Evolutionary conservation across 495 filamentous ascomycete genomes (phyloP).

Genomic region (Ramalina intermedia): DNA sequence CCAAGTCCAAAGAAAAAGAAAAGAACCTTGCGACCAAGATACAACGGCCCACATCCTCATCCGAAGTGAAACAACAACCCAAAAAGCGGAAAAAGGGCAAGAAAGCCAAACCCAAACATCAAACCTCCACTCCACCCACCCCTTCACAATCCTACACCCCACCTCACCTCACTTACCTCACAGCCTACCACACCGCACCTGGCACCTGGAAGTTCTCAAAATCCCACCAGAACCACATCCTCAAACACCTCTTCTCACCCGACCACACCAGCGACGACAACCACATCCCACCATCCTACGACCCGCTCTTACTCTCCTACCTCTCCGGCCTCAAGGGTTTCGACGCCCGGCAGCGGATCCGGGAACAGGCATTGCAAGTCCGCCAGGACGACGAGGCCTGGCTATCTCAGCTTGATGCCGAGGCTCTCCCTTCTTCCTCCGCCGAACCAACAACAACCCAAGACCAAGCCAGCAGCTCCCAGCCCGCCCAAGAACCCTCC

Average conservation of each 20-base stretch:
- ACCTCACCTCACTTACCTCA: constrained; percentile 49
- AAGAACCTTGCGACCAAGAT: no score
- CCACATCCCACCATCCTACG: constrained; percentile 46
- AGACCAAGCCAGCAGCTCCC: not conserved
- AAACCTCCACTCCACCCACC: constrained; percentile 4
- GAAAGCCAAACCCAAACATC: constrained; percentile 20
- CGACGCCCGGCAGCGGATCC: constrained; percentile 41
- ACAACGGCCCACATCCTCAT: no score
- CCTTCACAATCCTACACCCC: constrained; percentile 20
- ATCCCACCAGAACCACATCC: constrained; percentile 62
- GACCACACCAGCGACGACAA: constrained; percentile 18
- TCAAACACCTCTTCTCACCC: constrained; percentile 65
- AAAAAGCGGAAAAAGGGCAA: constrained; percentile 21
- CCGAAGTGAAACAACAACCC: constrained; percentile 14
- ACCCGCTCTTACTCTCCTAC: constrained; percentile 51
- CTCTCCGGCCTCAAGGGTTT: constrained; percentile 56
- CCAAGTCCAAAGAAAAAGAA: not conserved
- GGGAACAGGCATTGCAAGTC: constrained; percentile 44
- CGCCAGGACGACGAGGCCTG: constrained; percentile 29
- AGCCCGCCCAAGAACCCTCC: not conserved
- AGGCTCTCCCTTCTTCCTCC: constrained; percentile 2
- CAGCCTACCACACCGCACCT: constrained; percentile 49
- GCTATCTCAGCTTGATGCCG: not conserved
- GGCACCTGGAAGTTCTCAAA: constrained; percentile 87
- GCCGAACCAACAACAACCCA: not conserved